Conservation (phyloP, 148 eudicot genomes). For the Vaccinium vitisidaea region DNA sequence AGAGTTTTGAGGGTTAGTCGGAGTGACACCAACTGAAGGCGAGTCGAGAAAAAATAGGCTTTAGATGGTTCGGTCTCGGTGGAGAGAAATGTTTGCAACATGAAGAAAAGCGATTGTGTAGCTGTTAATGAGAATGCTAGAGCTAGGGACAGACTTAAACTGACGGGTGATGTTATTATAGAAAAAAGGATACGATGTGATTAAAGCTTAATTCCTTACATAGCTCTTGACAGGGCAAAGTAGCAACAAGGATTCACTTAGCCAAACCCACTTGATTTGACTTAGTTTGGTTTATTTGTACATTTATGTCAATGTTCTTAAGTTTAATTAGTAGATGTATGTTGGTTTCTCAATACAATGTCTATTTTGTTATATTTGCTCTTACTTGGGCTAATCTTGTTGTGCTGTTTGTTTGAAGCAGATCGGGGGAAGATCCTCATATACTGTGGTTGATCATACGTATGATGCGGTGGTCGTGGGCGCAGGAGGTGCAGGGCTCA, state of each 20-base stretch:
- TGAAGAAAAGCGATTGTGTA: not conserved
- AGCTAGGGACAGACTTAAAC: not conserved
- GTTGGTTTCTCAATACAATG: not conserved
- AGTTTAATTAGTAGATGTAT: not conserved
- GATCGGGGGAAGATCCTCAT: constrained; percentile 27
- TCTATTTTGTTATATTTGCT: not conserved
- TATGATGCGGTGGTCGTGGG: constrained; percentile 99
- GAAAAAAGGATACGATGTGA: not conserved
- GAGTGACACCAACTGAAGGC: not conserved
- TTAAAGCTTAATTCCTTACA: not conserved
- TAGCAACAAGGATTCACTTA: not conserved
- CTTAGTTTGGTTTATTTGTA: not conserved
- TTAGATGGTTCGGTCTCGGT: not conserved
- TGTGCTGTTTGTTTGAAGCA: not conserved
- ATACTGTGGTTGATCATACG: constrained; percentile 88
- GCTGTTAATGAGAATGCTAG: not conserved
- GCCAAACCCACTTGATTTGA: not conserved
- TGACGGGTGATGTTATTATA: not conserved
- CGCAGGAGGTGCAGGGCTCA: constrained; percentile 95
- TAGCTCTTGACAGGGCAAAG: not conserved
- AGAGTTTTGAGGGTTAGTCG: not conserved
- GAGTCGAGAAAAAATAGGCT: not conserved
- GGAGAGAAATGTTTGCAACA: not conserved
- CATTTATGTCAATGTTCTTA: not conserved
- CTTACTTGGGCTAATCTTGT: not conserved